Percentiles rank a stretch among this genome's conserved stretches.
Evolutionary conservation across 345 rosid genomes (phyloP).

Genomic region (Raphanus sativus): DNA sequence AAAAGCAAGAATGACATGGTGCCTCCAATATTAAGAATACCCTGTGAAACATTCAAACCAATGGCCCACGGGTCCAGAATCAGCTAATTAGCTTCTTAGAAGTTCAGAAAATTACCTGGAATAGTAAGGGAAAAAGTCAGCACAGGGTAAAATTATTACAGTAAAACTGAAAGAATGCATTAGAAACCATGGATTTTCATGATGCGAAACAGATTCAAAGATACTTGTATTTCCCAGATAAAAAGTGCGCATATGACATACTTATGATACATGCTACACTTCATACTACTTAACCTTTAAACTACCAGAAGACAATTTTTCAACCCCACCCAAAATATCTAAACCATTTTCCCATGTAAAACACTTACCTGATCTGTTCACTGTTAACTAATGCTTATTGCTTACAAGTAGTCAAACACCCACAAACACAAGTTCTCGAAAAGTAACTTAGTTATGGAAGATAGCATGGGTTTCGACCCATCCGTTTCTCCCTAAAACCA

Average conservation of each 20-base stretch:
- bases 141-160: constrained; percentile 7
- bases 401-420: constrained; percentile 16
- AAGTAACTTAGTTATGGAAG: not conserved
- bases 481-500: not conserved
- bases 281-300: constrained; percentile 2
- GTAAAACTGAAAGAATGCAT: constrained; percentile 5
- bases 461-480: constrained; percentile 2
- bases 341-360: not conserved
- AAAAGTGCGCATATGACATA: not conserved
- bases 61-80: constrained; percentile 81
- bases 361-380: not conserved
- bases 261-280: not conserved
- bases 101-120: constrained; percentile 99
- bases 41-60: constrained; percentile 97
- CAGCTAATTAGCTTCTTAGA: constrained; percentile 94
- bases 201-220: no score
- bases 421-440: not conserved
- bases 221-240: no score
- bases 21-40: constrained; percentile 48
- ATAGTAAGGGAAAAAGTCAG: constrained; percentile 69
- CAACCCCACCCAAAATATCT: not conserved
- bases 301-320: not conserved
- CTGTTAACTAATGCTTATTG: not conserved
- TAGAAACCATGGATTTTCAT: not conserved
- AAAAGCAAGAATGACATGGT: constrained; percentile 39